Base-by-base conservation (phyloP, 1,139 yeast genomes). In the Tardiomyces digboiensis region DNA sequence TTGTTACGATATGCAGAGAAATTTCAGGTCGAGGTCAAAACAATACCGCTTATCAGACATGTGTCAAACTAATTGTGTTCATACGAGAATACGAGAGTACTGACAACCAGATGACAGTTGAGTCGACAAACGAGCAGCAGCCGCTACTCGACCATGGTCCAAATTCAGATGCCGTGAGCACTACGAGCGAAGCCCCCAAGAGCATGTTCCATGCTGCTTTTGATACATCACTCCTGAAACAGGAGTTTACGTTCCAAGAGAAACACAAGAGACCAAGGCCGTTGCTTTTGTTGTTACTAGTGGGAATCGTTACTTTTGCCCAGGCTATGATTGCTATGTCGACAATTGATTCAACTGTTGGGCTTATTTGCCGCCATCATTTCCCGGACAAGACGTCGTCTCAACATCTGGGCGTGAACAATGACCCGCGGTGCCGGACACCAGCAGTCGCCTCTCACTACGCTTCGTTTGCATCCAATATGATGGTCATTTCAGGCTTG, bases 291-390 rank as follows among this genome's bases (percentile, higher is more conserved):
- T 3, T 26, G 33, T 3, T 26, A 13, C 33, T 26, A n/a, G 33
- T 26, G 8, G 33, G 33, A 5, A 26, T 26, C 5, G 14, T 8
- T 4, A 16, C 33, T 4, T 8, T 26, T 8, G 5, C 33, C 16
- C 33, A 26, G 33, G 3, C 10, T 2, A 39, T 44, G n/a, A 39
- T 42, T 13, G 41, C 42, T 21, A 45, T 50, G 8, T 45, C 50
- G 7, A 26, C 39, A n/a, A 19, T 49, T 14, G 52, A 49, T 38
- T 43, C 50, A 12, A 40, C 48, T 20, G 18, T 44, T 12, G 38
- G 29, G 3, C 23, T 49, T 16, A 38, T 42, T 20, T 49, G 52
- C 29, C 44, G 49, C 20, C 43, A 41, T 14, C 46, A 46, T 7
- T 48, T 42, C 39, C 46, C 51, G 3, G 51, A 48, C 21, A 40